These are phyloP conservation scores for Stramenopiles sp. DNA, from an alignment of 352 stramenopile species.

Conservation along the genomic window DNA sequence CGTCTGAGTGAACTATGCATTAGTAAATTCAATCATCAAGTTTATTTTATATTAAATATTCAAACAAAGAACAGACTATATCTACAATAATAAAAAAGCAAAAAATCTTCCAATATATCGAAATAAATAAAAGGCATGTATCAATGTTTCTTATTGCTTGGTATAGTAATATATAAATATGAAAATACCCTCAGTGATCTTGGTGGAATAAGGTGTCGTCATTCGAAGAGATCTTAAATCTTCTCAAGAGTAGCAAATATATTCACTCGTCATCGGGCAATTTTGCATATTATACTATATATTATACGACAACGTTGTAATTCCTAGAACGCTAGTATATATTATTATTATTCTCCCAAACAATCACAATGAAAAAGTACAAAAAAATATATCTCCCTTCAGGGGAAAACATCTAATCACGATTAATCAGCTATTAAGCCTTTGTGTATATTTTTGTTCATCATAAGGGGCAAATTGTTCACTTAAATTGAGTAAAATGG, in stretches of 20 bases:
- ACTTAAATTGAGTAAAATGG: no score
- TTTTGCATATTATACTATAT: neutral
- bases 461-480: no score
- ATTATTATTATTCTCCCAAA: no score
- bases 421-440: no score
- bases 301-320: neutral
- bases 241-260: slow-evolving; percentile 7
- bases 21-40: slow-evolving; percentile 1
- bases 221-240: no score
- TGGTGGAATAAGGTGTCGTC: neutral
- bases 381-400: no score
- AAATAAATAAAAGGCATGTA: neutral
- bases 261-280: neutral
- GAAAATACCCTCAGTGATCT: neutral
- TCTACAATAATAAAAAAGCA: neutral
- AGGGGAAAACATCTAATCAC: no score
- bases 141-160: neutral
- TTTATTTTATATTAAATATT: neutral
- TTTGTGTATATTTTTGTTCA: no score
- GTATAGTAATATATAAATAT: no score
- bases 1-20: slow-evolving; percentile 4
- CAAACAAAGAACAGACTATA: neutral
- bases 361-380: no score
- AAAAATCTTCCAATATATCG: neutral
- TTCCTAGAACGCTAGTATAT: neutral